A percentile compares a stretch with the other conserved stretches of the same genome.
Conservation (phyloP, 176 grass and related monocot species). For the Oryza meyeriana region DNA sequence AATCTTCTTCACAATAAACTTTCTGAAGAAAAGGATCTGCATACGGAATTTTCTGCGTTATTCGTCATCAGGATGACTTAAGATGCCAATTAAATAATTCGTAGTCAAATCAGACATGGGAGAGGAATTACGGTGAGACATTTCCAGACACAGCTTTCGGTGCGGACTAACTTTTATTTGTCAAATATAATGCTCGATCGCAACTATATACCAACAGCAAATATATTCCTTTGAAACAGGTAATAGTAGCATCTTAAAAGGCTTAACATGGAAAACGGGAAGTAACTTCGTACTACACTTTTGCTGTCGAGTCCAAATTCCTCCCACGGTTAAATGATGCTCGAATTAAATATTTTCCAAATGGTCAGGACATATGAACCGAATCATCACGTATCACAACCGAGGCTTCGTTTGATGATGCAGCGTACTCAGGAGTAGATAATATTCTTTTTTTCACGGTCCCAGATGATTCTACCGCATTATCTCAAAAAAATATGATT, state of each 20-base stretch:
- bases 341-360: not conserved
- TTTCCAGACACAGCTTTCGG: not conserved
- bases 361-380: not conserved
- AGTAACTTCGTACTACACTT: too few relatives aligned
- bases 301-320: not conserved
- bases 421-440: not conserved
- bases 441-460: not conserved
- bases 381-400: not conserved
- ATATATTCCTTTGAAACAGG: constrained; percentile 19
- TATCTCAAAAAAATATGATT: too few relatives aligned
- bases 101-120: not conserved
- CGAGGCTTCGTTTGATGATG: constrained; percentile 16
- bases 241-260: not conserved
- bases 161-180: not conserved
- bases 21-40: not conserved
- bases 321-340: not conserved
- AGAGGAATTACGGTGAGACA: not conserved
- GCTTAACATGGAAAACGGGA: not conserved
- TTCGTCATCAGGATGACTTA: not conserved
- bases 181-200: not conserved
- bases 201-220: not conserved
- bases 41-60: not conserved
- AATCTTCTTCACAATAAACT: not conserved
- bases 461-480: not conserved
- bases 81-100: not conserved